Evolutionary conservation across 2,329 filamentous ascomycete genomes (phyloP).

Genomic region (Fusarium brachygibbosum): DNA sequence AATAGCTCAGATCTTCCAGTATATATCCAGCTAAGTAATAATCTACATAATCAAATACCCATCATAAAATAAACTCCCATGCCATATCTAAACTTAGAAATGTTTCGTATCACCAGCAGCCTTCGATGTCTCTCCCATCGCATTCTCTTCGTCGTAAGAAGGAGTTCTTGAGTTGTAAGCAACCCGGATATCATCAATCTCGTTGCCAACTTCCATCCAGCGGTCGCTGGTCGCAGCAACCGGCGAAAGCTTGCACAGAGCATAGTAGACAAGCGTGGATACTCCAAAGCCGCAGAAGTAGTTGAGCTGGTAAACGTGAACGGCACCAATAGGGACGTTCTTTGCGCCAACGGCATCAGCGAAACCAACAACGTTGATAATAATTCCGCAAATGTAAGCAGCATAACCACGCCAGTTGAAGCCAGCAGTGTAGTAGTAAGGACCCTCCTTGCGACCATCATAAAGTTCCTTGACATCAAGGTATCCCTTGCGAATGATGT

Average conservation of each 20-base stretch:
- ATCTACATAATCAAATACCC: neutral
- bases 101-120: conserved; percentile 24
- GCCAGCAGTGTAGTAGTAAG: conserved; percentile 81
- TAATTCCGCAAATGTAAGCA: conserved; percentile 84
- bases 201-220: conserved; percentile 83
- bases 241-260: conserved; percentile 76
- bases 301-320: conserved; percentile 90
- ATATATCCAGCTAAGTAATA: neutral
- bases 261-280: conserved; percentile 75
- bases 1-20: neutral
- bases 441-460: conserved; percentile 73
- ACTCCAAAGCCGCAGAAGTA: conserved; percentile 89
- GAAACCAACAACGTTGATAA: conserved; percentile 94
- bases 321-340: conserved; percentile 80
- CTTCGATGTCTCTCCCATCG: conserved; percentile 25
- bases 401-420: conserved; percentile 87
- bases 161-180: conserved; percentile 60
- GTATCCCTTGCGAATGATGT: conserved; percentile 85
- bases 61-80: neutral
- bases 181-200: conserved; percentile 67
- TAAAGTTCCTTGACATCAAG: conserved; percentile 84
- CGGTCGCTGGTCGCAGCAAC: conserved; percentile 79
- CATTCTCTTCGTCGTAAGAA: conserved; percentile 57
- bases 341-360: conserved; percentile 78
- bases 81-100: conserved; percentile 15